A percentile compares a stretch with the other conserved stretches of the same genome.
Evolutionary conservation across 75 land plant genomes (phyloP).

Genomic region (Isoetes taiwanensis): DNA sequence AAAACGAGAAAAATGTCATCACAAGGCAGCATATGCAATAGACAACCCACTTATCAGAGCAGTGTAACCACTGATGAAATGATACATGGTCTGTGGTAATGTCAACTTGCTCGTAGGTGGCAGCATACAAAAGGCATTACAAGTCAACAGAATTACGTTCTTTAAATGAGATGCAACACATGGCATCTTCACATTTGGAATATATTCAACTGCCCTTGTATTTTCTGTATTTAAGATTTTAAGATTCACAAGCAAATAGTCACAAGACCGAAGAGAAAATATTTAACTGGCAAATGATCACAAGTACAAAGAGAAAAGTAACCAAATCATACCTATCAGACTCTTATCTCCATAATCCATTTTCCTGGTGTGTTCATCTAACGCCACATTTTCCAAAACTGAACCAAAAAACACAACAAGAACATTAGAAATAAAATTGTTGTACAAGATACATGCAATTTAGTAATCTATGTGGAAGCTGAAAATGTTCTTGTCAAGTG

Average conservation of each 20-base stretch:
- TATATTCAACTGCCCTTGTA: constrained; percentile 84
- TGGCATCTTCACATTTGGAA: constrained; percentile 85
- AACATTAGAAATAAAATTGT: too few relatives aligned
- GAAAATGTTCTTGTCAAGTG: too few relatives aligned
- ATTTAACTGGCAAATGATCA: too few relatives aligned
- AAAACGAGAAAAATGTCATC: too few relatives aligned
- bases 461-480: too few relatives aligned
- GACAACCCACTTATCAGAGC: constrained; percentile 90
- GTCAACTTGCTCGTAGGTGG: constrained; percentile 96
- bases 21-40: too few relatives aligned
- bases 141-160: constrained; percentile 86
- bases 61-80: constrained; percentile 98
- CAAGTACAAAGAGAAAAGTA: too few relatives aligned
- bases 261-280: too few relatives aligned
- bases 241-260: too few relatives aligned
- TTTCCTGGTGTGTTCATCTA: constrained; percentile 35
- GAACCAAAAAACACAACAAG: too few relatives aligned
- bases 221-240: constrained; percentile 95
- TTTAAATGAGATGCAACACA: constrained; percentile 93
- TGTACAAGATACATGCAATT: too few relatives aligned
- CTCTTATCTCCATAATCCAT: constrained; percentile 32
- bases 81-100: constrained; percentile 93
- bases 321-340: constrained; percentile 34
- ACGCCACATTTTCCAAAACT: constrained; percentile 39
- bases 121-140: constrained; percentile 93